Evolutionary conservation across 805 yeast genomes (phyloP).

Genomic region (Teunomyces panamensis): DNA sequence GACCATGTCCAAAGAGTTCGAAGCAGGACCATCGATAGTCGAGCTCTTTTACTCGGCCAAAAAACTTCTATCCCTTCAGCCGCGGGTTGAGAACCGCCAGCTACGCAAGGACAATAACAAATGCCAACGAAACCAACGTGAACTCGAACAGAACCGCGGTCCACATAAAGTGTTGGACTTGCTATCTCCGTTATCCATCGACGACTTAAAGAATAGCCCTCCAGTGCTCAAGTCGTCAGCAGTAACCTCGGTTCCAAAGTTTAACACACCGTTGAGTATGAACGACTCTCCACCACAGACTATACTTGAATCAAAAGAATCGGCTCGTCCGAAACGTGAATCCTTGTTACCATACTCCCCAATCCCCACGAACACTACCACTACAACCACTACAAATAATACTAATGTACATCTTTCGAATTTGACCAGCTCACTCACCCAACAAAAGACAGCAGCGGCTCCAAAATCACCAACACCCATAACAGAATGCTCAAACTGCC

Average conservation of each 20-base stretch:
- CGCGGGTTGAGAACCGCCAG: constrained; percentile 39
- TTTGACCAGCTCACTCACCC: constrained; percentile 19
- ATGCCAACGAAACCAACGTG: constrained; percentile 20
- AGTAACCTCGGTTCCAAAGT: constrained; percentile 1
- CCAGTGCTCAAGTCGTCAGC: constrained; percentile 7
- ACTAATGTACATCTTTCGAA: constrained; percentile 11
- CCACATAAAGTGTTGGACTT: constrained; percentile 30
- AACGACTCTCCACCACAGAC: constrained; percentile 17
- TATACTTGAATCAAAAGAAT: constrained; percentile 1
- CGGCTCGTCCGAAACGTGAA: not conserved
- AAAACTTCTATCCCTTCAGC: constrained; percentile 35
- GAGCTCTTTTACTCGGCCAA: constrained; percentile 43
- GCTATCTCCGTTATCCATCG: constrained; percentile 39
- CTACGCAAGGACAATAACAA: constrained; percentile 31
- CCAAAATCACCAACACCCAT: constrained; percentile 7
- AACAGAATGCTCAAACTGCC: constrained; percentile 55
- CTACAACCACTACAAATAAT: not conserved
- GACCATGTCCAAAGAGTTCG: constrained; percentile 10
- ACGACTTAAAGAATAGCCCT: constrained; percentile 28
- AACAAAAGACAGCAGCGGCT: constrained; percentile 9
- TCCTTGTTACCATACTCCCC: not conserved
- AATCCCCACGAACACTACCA: not conserved
- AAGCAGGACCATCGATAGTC: constrained; percentile 33
- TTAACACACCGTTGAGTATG: constrained; percentile 30
- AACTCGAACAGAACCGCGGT: not conserved